A percentile compares a stretch with the other conserved stretches of the same genome.
Conservation (phyloP, 768 basidiomycete genomes). For the Cystofilobasidium macerans region DNA sequence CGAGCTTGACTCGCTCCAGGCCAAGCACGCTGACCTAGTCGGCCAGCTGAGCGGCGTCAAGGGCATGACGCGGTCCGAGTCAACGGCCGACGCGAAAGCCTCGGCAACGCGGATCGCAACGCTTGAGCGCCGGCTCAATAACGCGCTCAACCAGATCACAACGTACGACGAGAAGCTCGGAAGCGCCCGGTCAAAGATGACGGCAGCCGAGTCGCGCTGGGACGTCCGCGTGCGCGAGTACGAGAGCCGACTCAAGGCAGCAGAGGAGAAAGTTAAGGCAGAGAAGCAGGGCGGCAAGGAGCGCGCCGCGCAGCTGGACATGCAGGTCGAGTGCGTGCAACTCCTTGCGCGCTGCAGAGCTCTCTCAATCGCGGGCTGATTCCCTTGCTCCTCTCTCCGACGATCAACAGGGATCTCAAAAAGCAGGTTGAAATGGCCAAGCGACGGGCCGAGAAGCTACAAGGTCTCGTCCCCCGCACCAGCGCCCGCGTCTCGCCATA, state of each 20-base stretch:
- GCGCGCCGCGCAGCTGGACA: slow-evolving; percentile 37
- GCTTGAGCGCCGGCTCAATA: slow-evolving; percentile 76
- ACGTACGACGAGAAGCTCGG: slow-evolving; percentile 76
- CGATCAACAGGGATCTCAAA: slow-evolving; percentile 53
- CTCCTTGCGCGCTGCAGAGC: neutral
- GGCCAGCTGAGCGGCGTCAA: slow-evolving; percentile 55
- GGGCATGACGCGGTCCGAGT: slow-evolving; percentile 56
- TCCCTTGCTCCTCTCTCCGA: neutral
- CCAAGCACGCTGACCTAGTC: slow-evolving; percentile 51
- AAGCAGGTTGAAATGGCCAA: slow-evolving; percentile 68
- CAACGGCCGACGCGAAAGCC: slow-evolving; percentile 47
- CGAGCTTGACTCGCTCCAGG: slow-evolving; percentile 62
- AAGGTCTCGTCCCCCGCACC: slow-evolving; percentile 32
- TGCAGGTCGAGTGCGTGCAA: slow-evolving; percentile 42
- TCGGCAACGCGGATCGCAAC: slow-evolving; percentile 54
- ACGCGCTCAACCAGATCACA: slow-evolving; percentile 70
- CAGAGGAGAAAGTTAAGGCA: slow-evolving; percentile 83
- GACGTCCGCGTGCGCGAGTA: slow-evolving; percentile 91
- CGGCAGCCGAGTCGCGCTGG: slow-evolving; percentile 73
- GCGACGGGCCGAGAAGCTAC: slow-evolving; percentile 46
- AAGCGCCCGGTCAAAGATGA: slow-evolving; percentile 58
- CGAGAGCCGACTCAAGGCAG: slow-evolving; percentile 63
- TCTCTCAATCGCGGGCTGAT: neutral
- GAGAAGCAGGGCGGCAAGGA: slow-evolving; percentile 92
- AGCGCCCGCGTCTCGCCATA: no score